Percentiles rank a stretch among this genome's conserved stretches.
These are phyloP conservation scores for Arthroderma sp. DNA, from an alignment of 2,329 filamentous ascomycete species.

Conservation along the genomic window DNA sequence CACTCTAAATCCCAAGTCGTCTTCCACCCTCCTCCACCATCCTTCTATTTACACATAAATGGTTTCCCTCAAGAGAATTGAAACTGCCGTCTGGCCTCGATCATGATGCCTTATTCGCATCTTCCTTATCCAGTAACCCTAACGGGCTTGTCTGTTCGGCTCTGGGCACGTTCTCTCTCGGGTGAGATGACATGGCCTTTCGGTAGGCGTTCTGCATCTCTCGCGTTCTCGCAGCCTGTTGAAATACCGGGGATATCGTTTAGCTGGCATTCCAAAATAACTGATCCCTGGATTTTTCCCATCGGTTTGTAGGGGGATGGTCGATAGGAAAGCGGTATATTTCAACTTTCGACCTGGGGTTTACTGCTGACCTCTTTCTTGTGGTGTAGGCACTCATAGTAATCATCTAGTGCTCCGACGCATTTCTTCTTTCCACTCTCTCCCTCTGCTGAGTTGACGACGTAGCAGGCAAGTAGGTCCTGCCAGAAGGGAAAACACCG, in stretches of 20 bases:
- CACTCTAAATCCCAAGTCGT: neutral
- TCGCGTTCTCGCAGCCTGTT: conserved; percentile 62
- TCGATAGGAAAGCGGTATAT: neutral
- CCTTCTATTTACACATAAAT: neutral
- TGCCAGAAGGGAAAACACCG: conserved; percentile 99
- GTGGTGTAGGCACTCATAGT: conserved; percentile 98
- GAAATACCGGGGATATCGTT: neutral
- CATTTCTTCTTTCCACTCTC: conserved; percentile 84
- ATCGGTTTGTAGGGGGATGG: neutral
- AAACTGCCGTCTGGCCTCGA: neutral
- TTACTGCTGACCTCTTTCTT: conserved; percentile 70
- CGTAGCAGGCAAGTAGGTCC: conserved; percentile 95
- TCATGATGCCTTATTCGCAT: conserved; percentile 53
- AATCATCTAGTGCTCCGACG: conserved; percentile 74
- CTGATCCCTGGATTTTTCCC: neutral
- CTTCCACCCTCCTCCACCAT: neutral
- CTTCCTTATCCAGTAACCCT: conserved; percentile 71
- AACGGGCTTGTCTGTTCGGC: conserved; percentile 79
- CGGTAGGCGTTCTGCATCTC: conserved; percentile 76
- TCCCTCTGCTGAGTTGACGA: conserved; percentile 74
- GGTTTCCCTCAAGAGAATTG: too few species aligned
- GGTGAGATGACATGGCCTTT: conserved; percentile 61
- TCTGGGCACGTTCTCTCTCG: conserved; percentile 68
- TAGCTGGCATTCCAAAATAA: conserved; percentile 2
- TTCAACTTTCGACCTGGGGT: too few species aligned